These are phyloP conservation scores for Ogataea nakhonphanomensis DNA, from an alignment of 805 yeast genomes.

Conservation along the genomic window DNA sequence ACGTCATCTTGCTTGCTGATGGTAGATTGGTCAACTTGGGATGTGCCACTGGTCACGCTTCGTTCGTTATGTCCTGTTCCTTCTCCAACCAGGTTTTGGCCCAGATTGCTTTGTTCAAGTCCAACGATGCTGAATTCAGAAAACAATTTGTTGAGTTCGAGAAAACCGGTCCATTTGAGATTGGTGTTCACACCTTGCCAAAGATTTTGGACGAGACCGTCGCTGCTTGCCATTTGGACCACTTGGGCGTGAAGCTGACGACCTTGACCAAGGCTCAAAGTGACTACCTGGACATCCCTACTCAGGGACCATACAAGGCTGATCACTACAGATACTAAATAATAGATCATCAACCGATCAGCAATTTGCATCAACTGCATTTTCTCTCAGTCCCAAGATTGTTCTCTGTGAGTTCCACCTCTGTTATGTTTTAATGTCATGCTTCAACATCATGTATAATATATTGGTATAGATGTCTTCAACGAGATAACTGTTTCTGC, in stretches of 20 bases:
- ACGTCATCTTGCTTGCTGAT: conserved; percentile 93
- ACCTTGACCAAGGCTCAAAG: conserved; percentile 76
- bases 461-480: not conserved
- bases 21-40: conserved; percentile 99
- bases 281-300: conserved; percentile 89
- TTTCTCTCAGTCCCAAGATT: not conserved
- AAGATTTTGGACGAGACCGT: conserved; percentile 98
- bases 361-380: conserved; percentile 34
- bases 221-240: conserved; percentile 93
- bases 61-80: conserved; percentile 98
- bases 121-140: conserved; percentile 78
- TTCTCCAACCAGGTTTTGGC: conserved; percentile 99
- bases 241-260: conserved; percentile 87
- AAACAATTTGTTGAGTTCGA: conserved; percentile 81
- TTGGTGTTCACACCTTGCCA: conserved; percentile 96
- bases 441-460: conserved; percentile 13
- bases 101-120: conserved; percentile 95
- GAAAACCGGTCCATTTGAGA: conserved; percentile 84
- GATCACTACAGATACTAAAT: conserved; percentile 94
- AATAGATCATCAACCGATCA: conserved; percentile 1
- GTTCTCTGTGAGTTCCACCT: conserved; percentile 1
- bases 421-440: conserved; percentile 9
- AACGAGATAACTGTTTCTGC: conserved; percentile 2
- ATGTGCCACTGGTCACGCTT: conserved; percentile 99
- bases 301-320: conserved; percentile 96